These are phyloP conservation scores for Aquanectria penicillioides DNA, from an alignment of 2,329 filamentous ascomycete species.

Conservation along the genomic window DNA sequence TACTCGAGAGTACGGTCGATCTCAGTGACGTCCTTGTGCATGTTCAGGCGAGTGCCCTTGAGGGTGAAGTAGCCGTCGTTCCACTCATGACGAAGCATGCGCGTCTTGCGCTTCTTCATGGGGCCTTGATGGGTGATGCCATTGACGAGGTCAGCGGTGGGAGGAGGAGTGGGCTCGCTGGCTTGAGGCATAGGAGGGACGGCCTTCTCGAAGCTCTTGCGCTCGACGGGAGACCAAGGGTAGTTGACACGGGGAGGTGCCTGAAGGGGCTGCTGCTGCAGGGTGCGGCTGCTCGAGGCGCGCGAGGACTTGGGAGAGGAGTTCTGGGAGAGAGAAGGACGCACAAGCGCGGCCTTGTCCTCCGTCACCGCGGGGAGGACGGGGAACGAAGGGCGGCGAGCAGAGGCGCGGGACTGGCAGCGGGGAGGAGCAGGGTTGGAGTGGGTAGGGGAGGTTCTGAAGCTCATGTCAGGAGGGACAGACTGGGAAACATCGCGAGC, in stretches of 20 bases:
- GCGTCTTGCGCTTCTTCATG: conserved; percentile 94
- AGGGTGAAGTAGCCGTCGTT: conserved; percentile 91
- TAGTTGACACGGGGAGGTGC: conserved; percentile 65
- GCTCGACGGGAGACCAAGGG: conserved; percentile 64
- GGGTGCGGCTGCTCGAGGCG: conserved; percentile 48
- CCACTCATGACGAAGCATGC: conserved; percentile 92
- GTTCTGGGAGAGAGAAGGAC: conserved; percentile 40
- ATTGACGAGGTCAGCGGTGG: conserved; percentile 50
- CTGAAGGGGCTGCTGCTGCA: conserved; percentile 53
- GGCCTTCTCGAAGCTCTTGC: conserved; percentile 56
- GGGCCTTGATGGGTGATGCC: conserved; percentile 80
- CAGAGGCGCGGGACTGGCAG: conserved; percentile 65
- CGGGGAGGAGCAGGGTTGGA: conserved; percentile 51
- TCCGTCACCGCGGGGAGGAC: conserved; percentile 77
- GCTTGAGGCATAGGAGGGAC: conserved; percentile 50
- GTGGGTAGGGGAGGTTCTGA: conserved; percentile 59
- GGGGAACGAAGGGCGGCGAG: conserved; percentile 73
- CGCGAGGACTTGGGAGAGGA: conserved; percentile 50
- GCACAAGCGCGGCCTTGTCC: conserved; percentile 59
- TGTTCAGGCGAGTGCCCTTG: conserved; percentile 76
- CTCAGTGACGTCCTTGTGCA: conserved; percentile 72
- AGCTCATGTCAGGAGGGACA: conserved; percentile 93
- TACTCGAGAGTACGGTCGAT: conserved; percentile 74
- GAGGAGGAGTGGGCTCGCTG: conserved; percentile 41
- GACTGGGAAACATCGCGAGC: conserved; percentile 86